Conservation (phyloP, 805 yeast species). For the Zygoascus bituminiphila region DNA sequence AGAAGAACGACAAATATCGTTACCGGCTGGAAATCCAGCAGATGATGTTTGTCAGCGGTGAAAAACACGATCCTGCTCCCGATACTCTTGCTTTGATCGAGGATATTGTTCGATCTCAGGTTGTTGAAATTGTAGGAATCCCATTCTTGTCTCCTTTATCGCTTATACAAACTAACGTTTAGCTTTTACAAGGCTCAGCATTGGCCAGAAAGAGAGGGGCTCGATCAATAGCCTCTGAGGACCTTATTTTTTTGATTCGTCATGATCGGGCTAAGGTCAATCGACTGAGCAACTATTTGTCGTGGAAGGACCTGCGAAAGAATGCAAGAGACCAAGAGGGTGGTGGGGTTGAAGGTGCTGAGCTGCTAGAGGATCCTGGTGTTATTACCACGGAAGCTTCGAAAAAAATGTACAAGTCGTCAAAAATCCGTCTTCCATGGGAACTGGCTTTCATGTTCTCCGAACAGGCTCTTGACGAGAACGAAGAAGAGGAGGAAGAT, state of each 20-base stretch:
- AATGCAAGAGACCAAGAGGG: slow-evolving; percentile 60
- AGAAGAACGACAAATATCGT: slow-evolving; percentile 38
- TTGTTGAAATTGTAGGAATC: slow-evolving; percentile 58
- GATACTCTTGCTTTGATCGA: slow-evolving; percentile 90
- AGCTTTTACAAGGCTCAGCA: slow-evolving; percentile 59
- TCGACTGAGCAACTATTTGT: slow-evolving; percentile 77
- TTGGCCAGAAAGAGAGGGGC: slow-evolving; percentile 77
- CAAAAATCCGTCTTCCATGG: slow-evolving; percentile 87
- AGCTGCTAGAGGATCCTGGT: slow-evolving; percentile 41
- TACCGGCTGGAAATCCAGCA: slow-evolving; percentile 89
- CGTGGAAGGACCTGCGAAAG: slow-evolving; percentile 96
- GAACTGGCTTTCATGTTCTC: slow-evolving; percentile 88
- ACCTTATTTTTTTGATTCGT: slow-evolving; percentile 82
- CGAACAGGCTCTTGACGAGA: slow-evolving; percentile 75
- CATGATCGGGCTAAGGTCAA: slow-evolving; percentile 93
- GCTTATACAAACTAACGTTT: background rate
- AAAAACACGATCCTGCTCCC: slow-evolving; percentile 86
- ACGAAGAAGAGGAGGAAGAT: slow-evolving; percentile 58
- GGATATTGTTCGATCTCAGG: slow-evolving; percentile 92
- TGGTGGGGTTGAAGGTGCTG: slow-evolving; percentile 49
- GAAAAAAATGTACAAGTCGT: slow-evolving; percentile 54
- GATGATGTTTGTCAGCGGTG: slow-evolving; percentile 98
- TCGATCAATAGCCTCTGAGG: slow-evolving; percentile 82
- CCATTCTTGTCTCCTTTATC: background rate
- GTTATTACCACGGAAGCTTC: slow-evolving; percentile 28